Conservation (phyloP, 345 rosid genomes). For the Eutrema japonicum region DNA sequence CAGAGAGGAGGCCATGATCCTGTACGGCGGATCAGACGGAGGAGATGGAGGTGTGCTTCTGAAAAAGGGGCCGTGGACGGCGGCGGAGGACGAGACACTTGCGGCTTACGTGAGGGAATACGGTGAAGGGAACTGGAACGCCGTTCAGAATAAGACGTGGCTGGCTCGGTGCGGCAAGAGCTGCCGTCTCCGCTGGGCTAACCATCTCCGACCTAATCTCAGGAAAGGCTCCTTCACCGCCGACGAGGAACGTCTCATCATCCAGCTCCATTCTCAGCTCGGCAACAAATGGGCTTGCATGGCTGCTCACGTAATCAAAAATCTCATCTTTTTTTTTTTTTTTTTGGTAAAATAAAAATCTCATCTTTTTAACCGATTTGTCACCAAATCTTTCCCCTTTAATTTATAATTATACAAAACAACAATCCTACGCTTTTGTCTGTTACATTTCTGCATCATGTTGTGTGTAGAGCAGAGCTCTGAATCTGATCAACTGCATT, state of each 20-base stretch:
- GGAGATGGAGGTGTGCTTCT: slow-evolving; percentile 31
- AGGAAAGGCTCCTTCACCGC: slow-evolving; percentile 51
- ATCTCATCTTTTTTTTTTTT: too few relatives aligned
- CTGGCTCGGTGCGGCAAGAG: slow-evolving; percentile 57
- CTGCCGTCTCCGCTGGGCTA: slow-evolving; percentile 58
- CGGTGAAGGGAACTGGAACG: slow-evolving; percentile 61
- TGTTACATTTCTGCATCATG: neutral
- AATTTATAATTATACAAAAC: too few relatives aligned
- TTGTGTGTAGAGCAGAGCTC: too few relatives aligned
- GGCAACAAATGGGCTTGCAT: slow-evolving; percentile 61
- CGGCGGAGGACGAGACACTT: slow-evolving; percentile 48
- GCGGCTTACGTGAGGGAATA: slow-evolving; percentile 51
- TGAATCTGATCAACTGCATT: too few relatives aligned
- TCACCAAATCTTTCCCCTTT: too few relatives aligned
- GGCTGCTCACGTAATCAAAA: slow-evolving; percentile 49
- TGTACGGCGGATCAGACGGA: slow-evolving; percentile 14
- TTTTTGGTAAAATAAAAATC: too few relatives aligned
- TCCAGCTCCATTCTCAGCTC: slow-evolving; percentile 49
- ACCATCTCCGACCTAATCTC: slow-evolving; percentile 54
- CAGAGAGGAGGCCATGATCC: neutral
- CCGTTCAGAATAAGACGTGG: slow-evolving; percentile 52
- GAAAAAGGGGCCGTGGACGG: slow-evolving; percentile 59
- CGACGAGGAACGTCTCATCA: slow-evolving; percentile 50
- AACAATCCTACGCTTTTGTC: neutral
- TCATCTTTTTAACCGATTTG: too few relatives aligned